phyloP scores from a whole-genome alignment of 352 stramenopile genomes.

The Phytophthora citrophthora region DNA sequence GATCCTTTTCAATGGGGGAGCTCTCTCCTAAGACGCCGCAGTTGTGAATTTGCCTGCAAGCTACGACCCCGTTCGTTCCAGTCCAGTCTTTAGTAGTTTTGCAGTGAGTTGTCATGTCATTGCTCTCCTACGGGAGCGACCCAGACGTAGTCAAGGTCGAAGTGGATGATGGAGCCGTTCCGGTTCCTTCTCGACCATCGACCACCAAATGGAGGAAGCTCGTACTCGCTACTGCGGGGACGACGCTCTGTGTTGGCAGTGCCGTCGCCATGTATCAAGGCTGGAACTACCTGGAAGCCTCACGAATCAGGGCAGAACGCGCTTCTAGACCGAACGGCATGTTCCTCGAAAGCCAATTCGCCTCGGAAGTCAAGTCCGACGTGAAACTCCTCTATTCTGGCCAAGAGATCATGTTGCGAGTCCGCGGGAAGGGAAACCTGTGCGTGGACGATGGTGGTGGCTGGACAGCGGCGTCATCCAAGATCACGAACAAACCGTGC shows the following conservation, averaged over 20 bases:
- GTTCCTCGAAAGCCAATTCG: conserved; percentile 28
- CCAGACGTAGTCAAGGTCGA: conserved; percentile 15
- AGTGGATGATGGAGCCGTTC: neutral
- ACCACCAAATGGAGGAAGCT: conserved; percentile 24
- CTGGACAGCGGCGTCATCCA: conserved; percentile 9
- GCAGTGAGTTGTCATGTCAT: conserved; percentile 24
- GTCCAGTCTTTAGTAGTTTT: conserved; percentile 9
- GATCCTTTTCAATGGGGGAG: neutral
- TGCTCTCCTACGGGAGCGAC: conserved; percentile 28
- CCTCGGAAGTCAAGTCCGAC: conserved; percentile 13
- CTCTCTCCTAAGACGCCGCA: conserved; percentile 1
- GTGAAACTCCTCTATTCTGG: conserved; percentile 10
- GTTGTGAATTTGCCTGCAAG: conserved; percentile 32
- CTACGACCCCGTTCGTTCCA: conserved; percentile 10
- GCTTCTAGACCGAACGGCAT: conserved; percentile 16
- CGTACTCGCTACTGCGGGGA: conserved; percentile 13
- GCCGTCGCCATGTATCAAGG: conserved; percentile 26
- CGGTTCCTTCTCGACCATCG: neutral
- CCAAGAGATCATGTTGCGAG: conserved; percentile 34
- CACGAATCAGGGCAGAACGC: neutral
- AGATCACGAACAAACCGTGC: conserved; percentile 35
- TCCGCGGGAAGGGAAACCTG: conserved; percentile 34
- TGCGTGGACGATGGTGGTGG: conserved; percentile 43
- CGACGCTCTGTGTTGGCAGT: conserved; percentile 19
- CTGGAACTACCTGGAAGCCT: conserved; percentile 12